Evolutionary conservation across 352 stramenopile species (phyloP).

Genomic region (Phytophthora melonis): DNA sequence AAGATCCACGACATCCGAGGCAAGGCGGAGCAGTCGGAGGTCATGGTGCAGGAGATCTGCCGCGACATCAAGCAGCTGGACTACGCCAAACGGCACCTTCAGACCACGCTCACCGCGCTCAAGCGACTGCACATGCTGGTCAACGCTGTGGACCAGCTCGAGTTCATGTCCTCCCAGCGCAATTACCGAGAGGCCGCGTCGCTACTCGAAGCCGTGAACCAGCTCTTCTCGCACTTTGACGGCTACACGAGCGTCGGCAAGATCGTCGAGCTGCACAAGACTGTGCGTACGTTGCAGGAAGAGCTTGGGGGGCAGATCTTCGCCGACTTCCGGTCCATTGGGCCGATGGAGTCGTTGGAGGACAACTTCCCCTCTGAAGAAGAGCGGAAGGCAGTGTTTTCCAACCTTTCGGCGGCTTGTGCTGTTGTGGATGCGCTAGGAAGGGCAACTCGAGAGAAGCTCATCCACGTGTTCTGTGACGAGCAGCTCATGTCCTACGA

Average conservation of each 20-base stretch:
- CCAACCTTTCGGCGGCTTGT: slow-evolving; percentile 74
- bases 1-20: slow-evolving; percentile 94
- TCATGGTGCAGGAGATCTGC: slow-evolving; percentile 98
- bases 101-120: slow-evolving; percentile 95
- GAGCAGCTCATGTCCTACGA: slow-evolving; percentile 76
- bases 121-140: slow-evolving; percentile 99
- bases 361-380: slow-evolving; percentile 77
- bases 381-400: slow-evolving; percentile 71
- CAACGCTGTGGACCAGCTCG: slow-evolving; percentile 95
- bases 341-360: slow-evolving; percentile 75
- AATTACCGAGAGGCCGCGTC: slow-evolving; percentile 96
- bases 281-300: slow-evolving; percentile 91
- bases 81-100: slow-evolving; percentile 97
- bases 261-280: slow-evolving; percentile 94
- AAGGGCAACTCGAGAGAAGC: slow-evolving; percentile 70
- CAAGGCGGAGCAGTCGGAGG: slow-evolving; percentile 96
- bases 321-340: slow-evolving; percentile 90
- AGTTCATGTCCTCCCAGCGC: slow-evolving; percentile 81
- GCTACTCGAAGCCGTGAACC: slow-evolving; percentile 96
- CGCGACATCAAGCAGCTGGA: slow-evolving; percentile 99
- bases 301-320: slow-evolving; percentile 91
- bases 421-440: slow-evolving; percentile 76
- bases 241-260: slow-evolving; percentile 93
- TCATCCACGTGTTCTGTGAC: slow-evolving; percentile 77
- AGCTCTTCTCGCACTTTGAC: slow-evolving; percentile 98